Base-by-base conservation (phyloP, 1,284 basidiomycete species). In the Irpex sp. region DNA sequence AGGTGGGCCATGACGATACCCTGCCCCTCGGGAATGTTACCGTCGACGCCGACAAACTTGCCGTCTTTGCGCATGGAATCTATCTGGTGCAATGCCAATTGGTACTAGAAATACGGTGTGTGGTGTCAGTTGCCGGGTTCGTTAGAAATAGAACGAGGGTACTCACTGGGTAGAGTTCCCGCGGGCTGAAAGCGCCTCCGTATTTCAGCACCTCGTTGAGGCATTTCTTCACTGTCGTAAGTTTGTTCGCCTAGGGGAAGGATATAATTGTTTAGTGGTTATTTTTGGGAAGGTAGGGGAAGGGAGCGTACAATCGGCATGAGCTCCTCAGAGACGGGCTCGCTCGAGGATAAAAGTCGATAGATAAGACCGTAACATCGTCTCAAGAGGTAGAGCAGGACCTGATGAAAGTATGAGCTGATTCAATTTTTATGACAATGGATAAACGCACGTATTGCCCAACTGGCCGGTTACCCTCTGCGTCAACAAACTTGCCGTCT, bases 351-450 rank as follows among this genome's bases (percentile, higher is more conserved):
- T 67, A 99, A 86, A 58, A 99, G 78, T 34, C 92, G 87, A 77
- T 98, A 98, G 70, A 98, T 96, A 61, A 98, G 84, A 67, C 97
- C 97, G 75, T 98, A 97, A 80, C 97, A 99, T 74, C 97, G 86
- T 68, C 97, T 83, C 61, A 99, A 82, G 38, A 98, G 84, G 76
- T 97, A 99, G 52, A 98, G 82, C 58, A 98, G 79, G 7, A 96
- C 94, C 95, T 97, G 70, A 49, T 3, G 4, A 51, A 15, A 21
- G 17, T 9, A 6, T 34, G 31, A 34, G 31, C 1, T 4, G 5
- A 6, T 6, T 34, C 31, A 6, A 34, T 34, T 5, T 34, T 1
- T 6, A 34, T 6, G 1, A 6, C 31, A 34, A 6, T 34, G 31
- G 5, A 15, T 55, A n/a, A 11, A 78, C 89, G 67, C 68, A 95